phyloP scores from a whole-genome alignment of 1,284 basidiomycete genomes.

The Apiotrichum domesticum region DNA sequence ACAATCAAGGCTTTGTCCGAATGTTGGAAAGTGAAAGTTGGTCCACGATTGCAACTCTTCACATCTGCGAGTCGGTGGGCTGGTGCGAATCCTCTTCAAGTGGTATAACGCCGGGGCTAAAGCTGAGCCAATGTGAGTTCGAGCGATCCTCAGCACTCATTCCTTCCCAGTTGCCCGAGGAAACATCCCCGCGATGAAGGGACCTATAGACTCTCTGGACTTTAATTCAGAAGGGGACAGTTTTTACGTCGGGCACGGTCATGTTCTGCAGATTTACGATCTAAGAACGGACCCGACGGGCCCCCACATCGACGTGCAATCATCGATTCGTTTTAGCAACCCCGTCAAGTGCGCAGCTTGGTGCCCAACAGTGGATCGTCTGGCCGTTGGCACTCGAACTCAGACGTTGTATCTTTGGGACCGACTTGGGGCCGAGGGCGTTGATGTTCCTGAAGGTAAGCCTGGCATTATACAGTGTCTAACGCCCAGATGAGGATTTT shows the following conservation, averaged over 20 bases:
- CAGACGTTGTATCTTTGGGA: slow-evolving; percentile 37
- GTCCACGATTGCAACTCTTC: slow-evolving; percentile 1
- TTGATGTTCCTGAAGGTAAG: slow-evolving; percentile 33
- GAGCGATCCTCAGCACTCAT: too few relatives aligned
- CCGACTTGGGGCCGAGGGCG: slow-evolving; percentile 32
- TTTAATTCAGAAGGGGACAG: slow-evolving; percentile 70
- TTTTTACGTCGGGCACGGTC: slow-evolving; percentile 51
- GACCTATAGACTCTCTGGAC: slow-evolving; percentile 53
- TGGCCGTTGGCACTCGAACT: slow-evolving; percentile 19
- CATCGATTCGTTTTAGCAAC: slow-evolving; percentile 24
- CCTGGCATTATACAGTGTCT: too few relatives aligned
- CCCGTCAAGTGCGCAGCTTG: slow-evolving; percentile 21
- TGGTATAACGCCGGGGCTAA: not conserved
- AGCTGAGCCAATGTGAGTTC: slow-evolving; percentile 4
- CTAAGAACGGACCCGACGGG: slow-evolving; percentile 15
- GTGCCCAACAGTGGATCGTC: slow-evolving; percentile 18
- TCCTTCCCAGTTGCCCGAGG: not conserved
- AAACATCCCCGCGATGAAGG: not conserved
- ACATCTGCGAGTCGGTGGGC: not conserved
- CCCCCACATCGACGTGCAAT: slow-evolving; percentile 20
- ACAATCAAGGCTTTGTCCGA: slow-evolving; percentile 4
- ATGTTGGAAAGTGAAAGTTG: slow-evolving; percentile 13
- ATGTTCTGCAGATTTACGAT: slow-evolving; percentile 31
- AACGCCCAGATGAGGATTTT: slow-evolving; percentile 10
- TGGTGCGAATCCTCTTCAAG: not conserved